phyloP scores from a whole-genome alignment of 2,329 filamentous ascomycete genomes.

The Fusarium newnesense region DNA sequence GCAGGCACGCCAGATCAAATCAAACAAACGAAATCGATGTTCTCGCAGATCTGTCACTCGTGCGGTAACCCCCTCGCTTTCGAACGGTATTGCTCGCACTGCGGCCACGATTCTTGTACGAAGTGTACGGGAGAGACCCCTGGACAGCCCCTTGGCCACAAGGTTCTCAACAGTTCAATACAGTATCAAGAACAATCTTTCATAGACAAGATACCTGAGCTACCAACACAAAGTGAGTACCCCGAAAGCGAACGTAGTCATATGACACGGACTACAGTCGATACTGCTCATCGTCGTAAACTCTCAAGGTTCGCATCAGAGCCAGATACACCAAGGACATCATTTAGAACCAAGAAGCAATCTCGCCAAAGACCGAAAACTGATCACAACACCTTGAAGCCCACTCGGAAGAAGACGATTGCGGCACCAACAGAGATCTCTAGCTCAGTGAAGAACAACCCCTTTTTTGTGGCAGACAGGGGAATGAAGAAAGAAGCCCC shows the following conservation, averaged over 20 bases:
- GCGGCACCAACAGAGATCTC: slow-evolving; percentile 21
- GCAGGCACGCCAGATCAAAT: slow-evolving; percentile 9
- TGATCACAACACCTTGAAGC: slow-evolving; percentile 10
- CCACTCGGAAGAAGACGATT: slow-evolving; percentile 14
- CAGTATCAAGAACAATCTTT: slow-evolving; percentile 11
- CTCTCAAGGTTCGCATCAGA: slow-evolving; percentile 22
- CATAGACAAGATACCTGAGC: not conserved
- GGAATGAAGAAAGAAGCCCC: slow-evolving; percentile 30
- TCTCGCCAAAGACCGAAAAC: slow-evolving; percentile 8
- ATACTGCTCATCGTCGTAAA: slow-evolving; percentile 3
- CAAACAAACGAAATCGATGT: slow-evolving; percentile 29
- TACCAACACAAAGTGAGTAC: not conserved
- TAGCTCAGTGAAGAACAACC: slow-evolving; percentile 44
- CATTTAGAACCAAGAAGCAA: slow-evolving; percentile 3
- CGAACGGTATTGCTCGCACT: slow-evolving; percentile 56
- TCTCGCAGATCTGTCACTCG: slow-evolving; percentile 59
- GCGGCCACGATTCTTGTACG: slow-evolving; percentile 62
- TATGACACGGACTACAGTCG: not conserved
- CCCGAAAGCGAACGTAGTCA: slow-evolving; percentile 7
- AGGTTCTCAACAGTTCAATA: not conserved
- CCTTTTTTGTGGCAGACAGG: slow-evolving; percentile 48
- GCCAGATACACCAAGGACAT: slow-evolving; percentile 18
- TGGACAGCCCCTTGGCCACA: slow-evolving; percentile 12
- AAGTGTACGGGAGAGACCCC: slow-evolving; percentile 56
- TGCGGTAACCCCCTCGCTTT: slow-evolving; percentile 56